These are phyloP conservation scores for Aspergillus awamori DNA, from an alignment of 2,329 filamentous ascomycete genomes.

Conservation along the genomic window DNA sequence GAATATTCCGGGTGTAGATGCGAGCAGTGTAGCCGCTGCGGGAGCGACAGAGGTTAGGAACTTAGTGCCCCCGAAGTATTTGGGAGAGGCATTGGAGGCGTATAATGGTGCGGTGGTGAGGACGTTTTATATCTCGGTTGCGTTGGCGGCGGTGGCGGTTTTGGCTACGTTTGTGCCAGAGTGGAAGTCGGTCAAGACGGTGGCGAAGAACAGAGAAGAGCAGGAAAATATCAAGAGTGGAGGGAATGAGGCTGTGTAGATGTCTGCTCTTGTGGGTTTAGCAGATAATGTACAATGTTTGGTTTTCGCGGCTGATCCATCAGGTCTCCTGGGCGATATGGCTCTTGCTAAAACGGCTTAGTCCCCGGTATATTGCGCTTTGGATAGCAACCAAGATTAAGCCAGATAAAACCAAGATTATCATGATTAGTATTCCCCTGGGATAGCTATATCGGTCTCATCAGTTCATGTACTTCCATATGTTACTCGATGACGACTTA, in stretches of 20 bases:
- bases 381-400: slow-evolving; percentile 48
- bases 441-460: slow-evolving; percentile 39
- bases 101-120: neutral
- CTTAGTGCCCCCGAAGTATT: neutral
- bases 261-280: no score
- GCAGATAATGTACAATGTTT: no score
- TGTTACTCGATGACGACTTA: neutral
- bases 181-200: neutral
- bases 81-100: neutral
- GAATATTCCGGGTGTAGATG: neutral
- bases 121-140: neutral
- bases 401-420: slow-evolving; percentile 48
- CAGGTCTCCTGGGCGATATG: neutral
- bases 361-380: neutral
- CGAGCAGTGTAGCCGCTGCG: neutral
- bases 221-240: no score
- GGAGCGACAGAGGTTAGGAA: neutral
- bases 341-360: neutral
- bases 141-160: neutral
- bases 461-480: neutral
- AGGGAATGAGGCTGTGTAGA: no score
- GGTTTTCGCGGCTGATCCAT: neutral
- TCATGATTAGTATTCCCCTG: slow-evolving; percentile 51
- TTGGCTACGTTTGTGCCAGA: neutral
- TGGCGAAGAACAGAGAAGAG: no score